Evolutionary conservation across 495 filamentous ascomycete species (phyloP).

Genomic region (Amorphotheca resinae): DNA sequence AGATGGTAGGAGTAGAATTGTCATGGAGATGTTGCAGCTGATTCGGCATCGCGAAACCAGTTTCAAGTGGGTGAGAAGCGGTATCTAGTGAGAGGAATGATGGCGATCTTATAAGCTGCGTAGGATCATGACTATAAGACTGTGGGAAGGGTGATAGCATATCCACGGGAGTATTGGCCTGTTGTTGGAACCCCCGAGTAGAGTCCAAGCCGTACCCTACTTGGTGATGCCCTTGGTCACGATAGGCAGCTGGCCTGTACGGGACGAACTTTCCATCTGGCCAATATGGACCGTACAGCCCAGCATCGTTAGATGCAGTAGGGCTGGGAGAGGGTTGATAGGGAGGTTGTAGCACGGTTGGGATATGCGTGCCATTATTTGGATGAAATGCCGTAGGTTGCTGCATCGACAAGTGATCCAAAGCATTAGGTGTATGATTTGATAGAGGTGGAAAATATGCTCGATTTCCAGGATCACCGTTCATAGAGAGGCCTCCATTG

Average conservation of each 20-base stretch:
- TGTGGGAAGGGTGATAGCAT: slow-evolving; percentile 1
- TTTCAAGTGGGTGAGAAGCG: neutral
- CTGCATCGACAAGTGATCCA: slow-evolving; percentile 13
- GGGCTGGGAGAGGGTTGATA: slow-evolving; percentile 59
- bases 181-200: neutral
- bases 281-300: slow-evolving; percentile 67
- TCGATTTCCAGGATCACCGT: slow-evolving; percentile 7
- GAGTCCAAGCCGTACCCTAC: slow-evolving; percentile 2
- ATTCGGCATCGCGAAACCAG: neutral
- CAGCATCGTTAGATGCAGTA: slow-evolving; percentile 60
- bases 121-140: neutral
- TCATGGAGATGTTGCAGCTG: neutral
- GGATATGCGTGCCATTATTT: slow-evolving; percentile 29
- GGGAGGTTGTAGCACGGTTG: slow-evolving; percentile 57
- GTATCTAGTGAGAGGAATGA: neutral
- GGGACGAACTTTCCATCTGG: slow-evolving; percentile 64
- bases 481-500: slow-evolving; percentile 6
- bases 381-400: slow-evolving; percentile 12
- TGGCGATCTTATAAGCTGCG: neutral
- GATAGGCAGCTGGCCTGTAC: slow-evolving; percentile 53
- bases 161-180: neutral
- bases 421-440: slow-evolving; percentile 7
- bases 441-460: slow-evolving; percentile 9
- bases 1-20: slow-evolving; percentile 1
- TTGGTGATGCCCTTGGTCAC: slow-evolving; percentile 8